Percentiles rank a stretch among this genome's conserved stretches.
phyloP scores from a whole-genome alignment of 495 filamentous ascomycete genomes.

The Aspergillus saccharolyticus region DNA sequence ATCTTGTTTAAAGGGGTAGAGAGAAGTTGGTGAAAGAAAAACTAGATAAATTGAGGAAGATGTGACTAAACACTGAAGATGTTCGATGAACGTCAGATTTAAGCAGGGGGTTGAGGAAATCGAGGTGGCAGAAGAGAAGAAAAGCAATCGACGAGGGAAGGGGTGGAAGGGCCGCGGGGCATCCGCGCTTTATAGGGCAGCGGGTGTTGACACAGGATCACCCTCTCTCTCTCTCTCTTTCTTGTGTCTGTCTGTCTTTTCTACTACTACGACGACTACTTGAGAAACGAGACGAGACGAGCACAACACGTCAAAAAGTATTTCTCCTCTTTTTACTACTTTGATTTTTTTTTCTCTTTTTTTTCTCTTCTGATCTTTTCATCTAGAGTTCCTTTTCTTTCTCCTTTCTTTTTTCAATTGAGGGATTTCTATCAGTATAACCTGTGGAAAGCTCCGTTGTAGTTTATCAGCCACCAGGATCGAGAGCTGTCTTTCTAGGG shows the following conservation, averaged over 20 bases:
- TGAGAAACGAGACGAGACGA: slow-evolving; percentile 7
- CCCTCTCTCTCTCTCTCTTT: no score
- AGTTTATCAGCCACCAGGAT: not conserved
- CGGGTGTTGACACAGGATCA: slow-evolving; percentile 45
- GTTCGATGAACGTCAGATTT: slow-evolving; percentile 12
- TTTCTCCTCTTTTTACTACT: slow-evolving; percentile 13
- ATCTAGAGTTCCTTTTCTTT: slow-evolving; percentile 3
- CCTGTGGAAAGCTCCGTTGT: slow-evolving; percentile 7
- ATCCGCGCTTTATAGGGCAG: slow-evolving; percentile 48
- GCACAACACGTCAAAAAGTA: slow-evolving; percentile 19
- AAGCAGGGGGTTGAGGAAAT: slow-evolving; percentile 1
- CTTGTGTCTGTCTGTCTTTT: slow-evolving; percentile 6
- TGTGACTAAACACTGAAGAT: slow-evolving; percentile 14
- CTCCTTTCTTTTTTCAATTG: slow-evolving; percentile 12
- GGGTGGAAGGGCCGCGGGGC: slow-evolving; percentile 45
- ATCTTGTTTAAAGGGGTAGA: slow-evolving; percentile 28
- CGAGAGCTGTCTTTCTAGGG: not conserved
- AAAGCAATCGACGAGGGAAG: slow-evolving; percentile 30
- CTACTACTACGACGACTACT: slow-evolving; percentile 12
- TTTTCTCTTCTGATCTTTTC: not conserved
- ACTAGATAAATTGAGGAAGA: slow-evolving; percentile 13
- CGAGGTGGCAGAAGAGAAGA: slow-evolving; percentile 17
- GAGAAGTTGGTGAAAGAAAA: slow-evolving; percentile 16
- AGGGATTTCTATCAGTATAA: slow-evolving; percentile 7
- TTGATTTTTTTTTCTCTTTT: slow-evolving; percentile 12